phyloP scores from a whole-genome alignment of 495 filamentous ascomycete genomes.

The Aspergillus bridgeri region DNA sequence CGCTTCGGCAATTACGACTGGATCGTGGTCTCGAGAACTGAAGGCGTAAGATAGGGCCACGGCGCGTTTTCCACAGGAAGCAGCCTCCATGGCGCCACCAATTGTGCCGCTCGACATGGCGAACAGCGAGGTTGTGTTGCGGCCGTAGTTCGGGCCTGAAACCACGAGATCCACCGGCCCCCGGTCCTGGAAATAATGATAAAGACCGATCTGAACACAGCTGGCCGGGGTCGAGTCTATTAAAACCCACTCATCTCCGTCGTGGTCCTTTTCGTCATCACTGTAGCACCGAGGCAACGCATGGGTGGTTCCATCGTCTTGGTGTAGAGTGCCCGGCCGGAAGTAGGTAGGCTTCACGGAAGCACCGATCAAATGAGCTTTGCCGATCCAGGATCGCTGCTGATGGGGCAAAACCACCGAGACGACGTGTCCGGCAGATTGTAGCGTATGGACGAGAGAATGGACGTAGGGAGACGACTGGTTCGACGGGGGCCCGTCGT shows the following conservation, averaged over 20 bases:
- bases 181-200: conserved; percentile 78
- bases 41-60: conserved; percentile 90
- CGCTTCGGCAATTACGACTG: conserved; percentile 70
- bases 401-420: conserved; percentile 87
- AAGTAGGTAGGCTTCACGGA: conserved; percentile 87
- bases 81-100: conserved; percentile 87
- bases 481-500: conserved; percentile 91
- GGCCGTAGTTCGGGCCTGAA: conserved; percentile 89
- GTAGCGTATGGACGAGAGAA: conserved; percentile 74
- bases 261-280: conserved; percentile 51
- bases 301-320: conserved; percentile 66
- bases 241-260: conserved; percentile 86
- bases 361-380: conserved; percentile 88
- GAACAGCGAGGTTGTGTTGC: conserved; percentile 91
- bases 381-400: conserved; percentile 96
- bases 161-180: conserved; percentile 83
- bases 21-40: conserved; percentile 74
- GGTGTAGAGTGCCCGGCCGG: conserved; percentile 59
- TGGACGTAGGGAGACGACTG: conserved; percentile 92
- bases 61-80: conserved; percentile 70
- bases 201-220: conserved; percentile 86
- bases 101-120: conserved; percentile 86
- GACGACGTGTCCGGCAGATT: conserved; percentile 73
- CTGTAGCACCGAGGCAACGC: conserved; percentile 49
- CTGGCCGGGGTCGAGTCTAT: conserved; percentile 84